A percentile compares a stretch with the other conserved stretches of the same genome.
These are phyloP conservation scores for Cichorium intybus DNA, from an alignment of 140 eudicot genomes.

Conservation along the genomic window DNA sequence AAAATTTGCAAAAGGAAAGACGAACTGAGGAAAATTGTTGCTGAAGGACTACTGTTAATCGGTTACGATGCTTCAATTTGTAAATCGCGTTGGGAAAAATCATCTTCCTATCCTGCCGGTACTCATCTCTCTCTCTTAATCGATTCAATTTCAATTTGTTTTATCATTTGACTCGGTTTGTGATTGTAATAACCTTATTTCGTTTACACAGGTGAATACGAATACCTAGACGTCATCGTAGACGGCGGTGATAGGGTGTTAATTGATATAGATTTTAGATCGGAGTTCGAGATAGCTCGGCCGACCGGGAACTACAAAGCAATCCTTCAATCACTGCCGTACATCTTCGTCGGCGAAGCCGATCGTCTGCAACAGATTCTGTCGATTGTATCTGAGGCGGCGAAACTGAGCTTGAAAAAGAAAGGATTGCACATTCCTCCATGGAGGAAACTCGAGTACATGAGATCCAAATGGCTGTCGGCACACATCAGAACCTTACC, in stretches of 20 bases:
- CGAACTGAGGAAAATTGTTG: slow-evolving; percentile 54
- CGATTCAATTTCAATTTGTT: background rate
- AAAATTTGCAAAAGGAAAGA: slow-evolving; percentile 58
- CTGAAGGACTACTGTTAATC: slow-evolving; percentile 38
- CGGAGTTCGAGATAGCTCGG: slow-evolving; percentile 92
- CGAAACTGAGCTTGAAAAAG: slow-evolving; percentile 70
- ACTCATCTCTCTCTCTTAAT: background rate
- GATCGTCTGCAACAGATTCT: slow-evolving; percentile 79
- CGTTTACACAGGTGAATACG: slow-evolving; percentile 67
- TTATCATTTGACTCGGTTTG: background rate
- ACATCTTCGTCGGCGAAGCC: slow-evolving; percentile 69
- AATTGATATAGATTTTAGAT: slow-evolving; percentile 77
- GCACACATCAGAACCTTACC: slow-evolving; percentile 39
- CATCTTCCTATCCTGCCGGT: slow-evolving; percentile 80
- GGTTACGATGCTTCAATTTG: slow-evolving; percentile 77
- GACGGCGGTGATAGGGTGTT: slow-evolving; percentile 59
- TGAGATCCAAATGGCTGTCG: slow-evolving; percentile 79
- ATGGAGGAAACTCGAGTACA: slow-evolving; percentile 76
- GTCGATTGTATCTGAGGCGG: slow-evolving; percentile 59
- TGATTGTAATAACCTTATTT: background rate
- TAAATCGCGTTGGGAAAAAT: slow-evolving; percentile 84
- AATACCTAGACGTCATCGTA: slow-evolving; percentile 61
- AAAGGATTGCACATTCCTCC: slow-evolving; percentile 87
- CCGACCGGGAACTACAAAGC: slow-evolving; percentile 65
- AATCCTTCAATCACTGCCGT: slow-evolving; percentile 64